These are phyloP conservation scores for Ceratocystis colombiana DNA, from an alignment of 2,329 filamentous ascomycete genomes.

Conservation along the genomic window DNA sequence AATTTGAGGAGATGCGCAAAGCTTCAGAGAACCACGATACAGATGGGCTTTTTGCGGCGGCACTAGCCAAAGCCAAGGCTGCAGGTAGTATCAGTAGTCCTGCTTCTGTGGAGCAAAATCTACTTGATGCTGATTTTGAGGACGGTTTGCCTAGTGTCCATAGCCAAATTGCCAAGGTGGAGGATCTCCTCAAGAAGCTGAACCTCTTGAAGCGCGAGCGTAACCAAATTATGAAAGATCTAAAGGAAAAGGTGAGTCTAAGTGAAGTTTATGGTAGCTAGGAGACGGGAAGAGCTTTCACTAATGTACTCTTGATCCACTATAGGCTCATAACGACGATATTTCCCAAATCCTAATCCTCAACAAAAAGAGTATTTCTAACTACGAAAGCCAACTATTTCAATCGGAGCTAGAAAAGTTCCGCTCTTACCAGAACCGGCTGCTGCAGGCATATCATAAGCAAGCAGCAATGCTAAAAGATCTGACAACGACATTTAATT, in stretches of 20 bases:
- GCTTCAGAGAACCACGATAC: conserved; percentile 80
- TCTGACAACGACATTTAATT: conserved; percentile 75
- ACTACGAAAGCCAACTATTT: conserved; percentile 85
- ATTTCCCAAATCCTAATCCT: conserved; percentile 95
- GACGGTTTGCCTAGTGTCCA: conserved; percentile 70
- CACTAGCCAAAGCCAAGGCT: conserved; percentile 66
- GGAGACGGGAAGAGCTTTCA: background rate
- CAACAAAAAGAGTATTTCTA: conserved; percentile 93
- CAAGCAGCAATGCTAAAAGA: conserved; percentile 93
- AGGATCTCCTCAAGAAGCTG: conserved; percentile 82
- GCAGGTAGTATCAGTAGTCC: conserved; percentile 53
- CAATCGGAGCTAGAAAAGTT: conserved; percentile 97
- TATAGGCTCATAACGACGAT: conserved; percentile 83
- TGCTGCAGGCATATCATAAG: conserved; percentile 91
- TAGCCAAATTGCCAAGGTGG: conserved; percentile 80
- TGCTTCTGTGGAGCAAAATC: conserved; percentile 58
- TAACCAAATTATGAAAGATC: conserved; percentile 83
- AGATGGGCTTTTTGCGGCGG: conserved; percentile 78
- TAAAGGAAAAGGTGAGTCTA: conserved; percentile 80
- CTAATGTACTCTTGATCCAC: conserved; percentile 27
- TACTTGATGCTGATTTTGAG: conserved; percentile 86
- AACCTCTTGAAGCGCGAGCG: conserved; percentile 87
- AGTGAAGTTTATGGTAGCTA: background rate
- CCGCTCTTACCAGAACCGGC: conserved; percentile 77
- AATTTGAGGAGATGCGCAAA: conserved; percentile 90